Conservation (phyloP, 495 filamentous ascomycete genomes). For the Melanomma pulvis-pyrius region DNA sequence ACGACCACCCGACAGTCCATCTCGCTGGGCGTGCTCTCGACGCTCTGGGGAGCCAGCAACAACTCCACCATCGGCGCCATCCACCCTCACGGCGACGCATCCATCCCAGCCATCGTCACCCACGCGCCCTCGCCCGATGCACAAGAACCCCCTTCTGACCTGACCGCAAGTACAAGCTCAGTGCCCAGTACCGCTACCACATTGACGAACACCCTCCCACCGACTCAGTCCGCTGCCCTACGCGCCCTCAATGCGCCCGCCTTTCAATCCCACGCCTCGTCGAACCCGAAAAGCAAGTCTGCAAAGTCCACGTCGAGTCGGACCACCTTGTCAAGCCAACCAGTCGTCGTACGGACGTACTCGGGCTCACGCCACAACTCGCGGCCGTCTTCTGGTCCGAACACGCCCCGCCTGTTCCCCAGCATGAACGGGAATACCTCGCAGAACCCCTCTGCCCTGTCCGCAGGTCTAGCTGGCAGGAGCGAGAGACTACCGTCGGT, state of each 20-base stretch:
- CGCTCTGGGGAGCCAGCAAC: slow-evolving; percentile 27
- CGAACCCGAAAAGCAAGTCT: slow-evolving; percentile 26
- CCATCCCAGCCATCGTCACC: slow-evolving; percentile 31
- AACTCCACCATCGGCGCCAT: slow-evolving; percentile 4
- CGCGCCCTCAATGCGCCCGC: slow-evolving; percentile 38
- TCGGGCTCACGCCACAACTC: slow-evolving; percentile 35
- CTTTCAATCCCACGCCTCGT: slow-evolving; percentile 34
- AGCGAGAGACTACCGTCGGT: slow-evolving; percentile 49
- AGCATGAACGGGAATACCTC: slow-evolving; percentile 20
- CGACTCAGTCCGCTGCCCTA: slow-evolving; percentile 35
- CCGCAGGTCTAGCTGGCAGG: slow-evolving; percentile 23
- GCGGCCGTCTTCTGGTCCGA: slow-evolving; percentile 25
- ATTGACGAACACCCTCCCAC: slow-evolving; percentile 31
- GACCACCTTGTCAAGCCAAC: slow-evolving; percentile 38
- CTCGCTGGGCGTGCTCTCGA: slow-evolving; percentile 32
- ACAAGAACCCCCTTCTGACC: slow-evolving; percentile 29
- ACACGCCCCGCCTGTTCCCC: slow-evolving; percentile 20
- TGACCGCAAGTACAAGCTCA: slow-evolving; percentile 27
- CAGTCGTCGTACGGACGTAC: slow-evolving; percentile 44
- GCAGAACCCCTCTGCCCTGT: slow-evolving; percentile 25
- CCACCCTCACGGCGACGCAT: not conserved
- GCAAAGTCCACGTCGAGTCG: slow-evolving; percentile 36
- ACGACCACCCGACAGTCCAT: slow-evolving; percentile 35
- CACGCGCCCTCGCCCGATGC: slow-evolving; percentile 34
- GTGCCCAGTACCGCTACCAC: slow-evolving; percentile 32